phyloP scores from a whole-genome alignment of 129 eudicot species.

The Chrysanthemum seticuspe region DNA sequence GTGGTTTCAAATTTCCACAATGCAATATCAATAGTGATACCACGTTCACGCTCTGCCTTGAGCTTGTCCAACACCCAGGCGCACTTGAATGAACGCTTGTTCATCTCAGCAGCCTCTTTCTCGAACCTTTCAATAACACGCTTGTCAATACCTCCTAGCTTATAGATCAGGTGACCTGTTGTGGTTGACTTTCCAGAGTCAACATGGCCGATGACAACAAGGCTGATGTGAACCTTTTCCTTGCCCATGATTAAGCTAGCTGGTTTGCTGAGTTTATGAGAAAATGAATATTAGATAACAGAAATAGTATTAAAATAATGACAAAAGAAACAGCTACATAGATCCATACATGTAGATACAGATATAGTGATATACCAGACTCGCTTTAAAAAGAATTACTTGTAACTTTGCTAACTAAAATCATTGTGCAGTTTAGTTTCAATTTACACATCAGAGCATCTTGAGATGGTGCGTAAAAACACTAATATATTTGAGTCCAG shows the following conservation, averaged over 20 bases:
- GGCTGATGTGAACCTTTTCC: too few species aligned
- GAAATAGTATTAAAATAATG: too few species aligned
- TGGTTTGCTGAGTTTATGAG: not conserved
- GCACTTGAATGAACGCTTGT: conserved; percentile 53
- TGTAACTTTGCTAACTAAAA: too few species aligned
- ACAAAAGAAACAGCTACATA: not conserved
- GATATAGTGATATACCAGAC: not conserved
- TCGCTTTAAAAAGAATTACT: not conserved
- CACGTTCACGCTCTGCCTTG: conserved; percentile 58
- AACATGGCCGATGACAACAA: too few species aligned
- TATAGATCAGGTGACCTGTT: too few species aligned
- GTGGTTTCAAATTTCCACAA: conserved; percentile 55
- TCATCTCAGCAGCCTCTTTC: conserved; percentile 59
- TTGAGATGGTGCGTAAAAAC: too few species aligned
- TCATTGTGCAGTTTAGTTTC: too few species aligned
- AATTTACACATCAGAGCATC: too few species aligned
- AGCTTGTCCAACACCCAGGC: conserved; percentile 60
- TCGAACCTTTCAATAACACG: conserved; percentile 53
- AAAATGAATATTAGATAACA: not conserved
- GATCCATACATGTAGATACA: not conserved
- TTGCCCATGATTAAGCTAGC: too few species aligned
- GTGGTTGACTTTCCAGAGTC: too few species aligned
- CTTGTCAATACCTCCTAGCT: conserved; percentile 55
- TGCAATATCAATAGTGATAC: conserved; percentile 52
- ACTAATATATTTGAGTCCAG: too few species aligned